These are phyloP conservation scores for Plenodomus lindquistii DNA, from an alignment of 2,329 filamentous ascomycete species.

Conservation along the genomic window DNA sequence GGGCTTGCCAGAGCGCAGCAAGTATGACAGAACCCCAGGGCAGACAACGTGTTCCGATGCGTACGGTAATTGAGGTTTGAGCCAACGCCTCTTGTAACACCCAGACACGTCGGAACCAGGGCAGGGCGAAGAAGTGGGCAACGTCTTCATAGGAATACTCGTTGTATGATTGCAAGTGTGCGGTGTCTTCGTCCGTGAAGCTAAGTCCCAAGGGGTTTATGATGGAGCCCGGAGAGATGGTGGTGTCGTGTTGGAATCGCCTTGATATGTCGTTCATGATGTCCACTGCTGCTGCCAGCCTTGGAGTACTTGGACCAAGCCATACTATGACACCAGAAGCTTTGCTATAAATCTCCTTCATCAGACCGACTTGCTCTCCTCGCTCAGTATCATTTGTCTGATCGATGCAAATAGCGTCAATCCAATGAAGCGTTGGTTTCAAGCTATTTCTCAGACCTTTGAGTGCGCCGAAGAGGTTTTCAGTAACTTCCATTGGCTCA, in stretches of 20 bases:
- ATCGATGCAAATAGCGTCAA: slow-evolving; percentile 22
- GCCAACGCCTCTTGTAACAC: slow-evolving; percentile 15
- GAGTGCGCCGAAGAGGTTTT: slow-evolving; percentile 8
- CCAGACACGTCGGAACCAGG: slow-evolving; percentile 17
- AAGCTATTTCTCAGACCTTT: not conserved
- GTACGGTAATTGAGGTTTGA: slow-evolving; percentile 3
- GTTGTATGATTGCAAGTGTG: not conserved
- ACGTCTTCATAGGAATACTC: slow-evolving; percentile 1
- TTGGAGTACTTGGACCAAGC: slow-evolving; percentile 15
- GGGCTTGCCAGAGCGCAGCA: slow-evolving; percentile 11
- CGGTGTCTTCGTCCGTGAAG: not conserved
- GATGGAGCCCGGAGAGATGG: not conserved
- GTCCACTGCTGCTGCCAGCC: not conserved
- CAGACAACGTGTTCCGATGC: slow-evolving; percentile 3
- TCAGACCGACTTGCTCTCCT: slow-evolving; percentile 26
- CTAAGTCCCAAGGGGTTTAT: not conserved
- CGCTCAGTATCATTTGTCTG: slow-evolving; percentile 28
- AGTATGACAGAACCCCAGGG: slow-evolving; percentile 10
- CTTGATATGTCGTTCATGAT: not conserved
- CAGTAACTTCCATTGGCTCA: slow-evolving; percentile 5
- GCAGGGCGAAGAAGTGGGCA: slow-evolving; percentile 9
- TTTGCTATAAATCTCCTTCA: slow-evolving; percentile 31
- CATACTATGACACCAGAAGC: slow-evolving; percentile 31
- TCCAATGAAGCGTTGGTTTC: slow-evolving; percentile 21
- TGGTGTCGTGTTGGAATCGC: not conserved